phyloP scores from a whole-genome alignment of 495 filamentous ascomycete species.

The Neurospora pannonica region DNA sequence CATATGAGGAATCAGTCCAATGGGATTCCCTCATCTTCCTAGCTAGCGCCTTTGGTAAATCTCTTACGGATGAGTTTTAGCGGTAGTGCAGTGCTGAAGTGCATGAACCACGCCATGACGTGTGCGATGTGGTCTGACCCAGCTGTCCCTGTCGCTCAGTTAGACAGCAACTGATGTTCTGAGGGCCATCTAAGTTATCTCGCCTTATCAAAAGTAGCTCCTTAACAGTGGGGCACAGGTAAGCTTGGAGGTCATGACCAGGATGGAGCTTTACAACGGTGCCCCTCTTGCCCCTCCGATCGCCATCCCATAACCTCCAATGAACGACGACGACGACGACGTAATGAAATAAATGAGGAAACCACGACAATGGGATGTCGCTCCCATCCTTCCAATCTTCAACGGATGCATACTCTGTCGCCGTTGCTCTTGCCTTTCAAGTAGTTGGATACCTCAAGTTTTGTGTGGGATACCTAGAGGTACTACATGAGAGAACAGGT shows the following conservation, averaged over 20 bases:
- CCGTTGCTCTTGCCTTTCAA: background rate
- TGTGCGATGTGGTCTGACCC: background rate
- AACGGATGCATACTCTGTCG: background rate
- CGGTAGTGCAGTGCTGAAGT: background rate
- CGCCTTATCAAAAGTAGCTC: background rate
- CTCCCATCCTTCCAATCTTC: background rate
- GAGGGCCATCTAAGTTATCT: fast-evolving
- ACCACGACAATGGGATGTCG: background rate
- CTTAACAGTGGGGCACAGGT: background rate
- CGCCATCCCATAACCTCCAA: background rate
- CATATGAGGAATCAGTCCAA: too few species aligned
- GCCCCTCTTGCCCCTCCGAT: background rate
- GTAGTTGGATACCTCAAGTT: too few species aligned
- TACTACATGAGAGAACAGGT: background rate
- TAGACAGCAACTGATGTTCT: background rate
- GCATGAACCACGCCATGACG: background rate
- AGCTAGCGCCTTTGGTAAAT: too few species aligned
- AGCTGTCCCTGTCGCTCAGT: background rate
- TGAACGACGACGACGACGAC: background rate
- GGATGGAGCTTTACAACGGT: background rate
- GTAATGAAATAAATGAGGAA: background rate
- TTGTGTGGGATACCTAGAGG: background rate
- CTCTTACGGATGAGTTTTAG: too few species aligned
- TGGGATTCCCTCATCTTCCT: too few species aligned
- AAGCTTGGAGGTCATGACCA: background rate